Percentiles rank a stretch among this genome's conserved stretches.
These are phyloP conservation scores for Salix caprea DNA, from an alignment of 345 rosid species.

Conservation along the genomic window DNA sequence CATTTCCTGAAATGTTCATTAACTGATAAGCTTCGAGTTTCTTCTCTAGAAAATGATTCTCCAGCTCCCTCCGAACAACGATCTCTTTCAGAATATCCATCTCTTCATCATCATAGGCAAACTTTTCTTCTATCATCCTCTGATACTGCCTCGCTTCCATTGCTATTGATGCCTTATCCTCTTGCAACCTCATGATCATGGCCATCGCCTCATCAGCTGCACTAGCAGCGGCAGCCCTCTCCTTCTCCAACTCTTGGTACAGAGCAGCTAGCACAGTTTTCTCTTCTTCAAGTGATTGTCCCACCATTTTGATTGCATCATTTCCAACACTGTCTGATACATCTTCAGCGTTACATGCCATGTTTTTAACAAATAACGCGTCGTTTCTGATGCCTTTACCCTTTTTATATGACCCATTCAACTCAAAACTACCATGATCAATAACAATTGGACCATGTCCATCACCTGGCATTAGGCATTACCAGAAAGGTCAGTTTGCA, in stretches of 20 bases:
- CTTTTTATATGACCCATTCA: constrained; percentile 21
- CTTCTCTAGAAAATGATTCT: constrained; percentile 29
- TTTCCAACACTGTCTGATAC: background rate
- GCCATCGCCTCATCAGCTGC: constrained; percentile 36
- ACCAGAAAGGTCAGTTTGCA: constrained; percentile 16
- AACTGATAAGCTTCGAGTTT: constrained; percentile 20
- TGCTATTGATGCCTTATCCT: constrained; percentile 25
- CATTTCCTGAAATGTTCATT: constrained; percentile 6
- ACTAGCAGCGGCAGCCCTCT: constrained; percentile 34
- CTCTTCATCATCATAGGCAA: constrained; percentile 30
- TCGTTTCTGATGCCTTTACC: constrained; percentile 15
- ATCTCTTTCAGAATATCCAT: constrained; percentile 30
- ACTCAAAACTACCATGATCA: constrained; percentile 21
- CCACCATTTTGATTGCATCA: constrained; percentile 7
- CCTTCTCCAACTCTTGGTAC: constrained; percentile 29
- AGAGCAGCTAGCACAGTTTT: constrained; percentile 17
- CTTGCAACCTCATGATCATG: constrained; percentile 33
- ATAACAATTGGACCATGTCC: constrained; percentile 22
- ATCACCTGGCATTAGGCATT: constrained; percentile 27
- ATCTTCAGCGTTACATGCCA: constrained; percentile 7
- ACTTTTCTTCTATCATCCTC: constrained; percentile 28
- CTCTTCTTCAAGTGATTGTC: constrained; percentile 18
- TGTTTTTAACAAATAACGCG: constrained; percentile 24
- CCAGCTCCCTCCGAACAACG: constrained; percentile 26
- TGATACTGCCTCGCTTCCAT: constrained; percentile 33